Evolutionary conservation across 805 yeast species (phyloP), one percentile per base, ranked within the genome.

Genomic region (Citeromyces nyonsensis): DNA sequence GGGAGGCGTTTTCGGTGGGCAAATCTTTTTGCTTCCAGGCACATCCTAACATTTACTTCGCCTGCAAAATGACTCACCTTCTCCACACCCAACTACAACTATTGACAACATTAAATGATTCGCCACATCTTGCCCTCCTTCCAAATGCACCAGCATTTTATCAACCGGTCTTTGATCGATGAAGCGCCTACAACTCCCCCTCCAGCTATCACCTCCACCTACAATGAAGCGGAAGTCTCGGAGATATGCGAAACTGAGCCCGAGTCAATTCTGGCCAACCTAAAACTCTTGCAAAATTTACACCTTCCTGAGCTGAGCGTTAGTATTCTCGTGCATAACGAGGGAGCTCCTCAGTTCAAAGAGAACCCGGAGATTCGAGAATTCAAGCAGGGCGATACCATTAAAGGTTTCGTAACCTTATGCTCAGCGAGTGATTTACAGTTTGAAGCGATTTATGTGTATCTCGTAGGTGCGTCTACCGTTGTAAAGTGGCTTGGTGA

Each of bases 61-160:
- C 22, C 22, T 18, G 7, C 7, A 18, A 18, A 18, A 18, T 18
- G 22, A 18, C 22, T 18, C 22, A 18, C 22, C 22, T 18, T 5
- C 22, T 18, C 22, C 5, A 5, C 7, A 5, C 7, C 22, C 22
- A 18, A 5, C 22, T 18, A 7, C 22, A 18, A 18, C n/a, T n/a
- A n/a, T 18, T 7, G 7, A 18, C 22, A 18, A 18, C 22, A 7
- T 18, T 18, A 18, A 18, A 18, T 18, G 30, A 13, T 5, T 10
- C 15, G 6, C 14, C 25, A 29, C n/a, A 12, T 10, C 15, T 31
- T 37, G 11, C 40, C 40, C 20, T 32, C 35, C 9, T 37, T 37
- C 24, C 40, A 37, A 26, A 37, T 37, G 40, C 40, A 37, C 26
- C 40, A 37, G 30, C 35, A 34, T 18, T 37, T 34, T 24, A 32